Conservation (phyloP, 768 basidiomycete species). For the Serendipita indica region DNA sequence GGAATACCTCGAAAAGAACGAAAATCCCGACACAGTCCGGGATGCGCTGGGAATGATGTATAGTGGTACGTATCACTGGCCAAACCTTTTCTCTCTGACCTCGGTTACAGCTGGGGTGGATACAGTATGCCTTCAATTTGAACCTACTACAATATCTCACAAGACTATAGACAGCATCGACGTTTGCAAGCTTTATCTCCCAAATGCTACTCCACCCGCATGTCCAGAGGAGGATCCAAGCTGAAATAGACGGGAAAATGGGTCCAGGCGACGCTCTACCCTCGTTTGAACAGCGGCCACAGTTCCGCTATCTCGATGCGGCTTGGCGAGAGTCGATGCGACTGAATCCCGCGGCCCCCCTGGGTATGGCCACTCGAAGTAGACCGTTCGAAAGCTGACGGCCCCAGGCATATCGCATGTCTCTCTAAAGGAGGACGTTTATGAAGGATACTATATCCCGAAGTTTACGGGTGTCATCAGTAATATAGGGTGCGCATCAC, state of each 20-base stretch:
- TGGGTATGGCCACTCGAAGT: no score
- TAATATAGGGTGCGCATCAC: not conserved
- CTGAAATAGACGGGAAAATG: not conserved
- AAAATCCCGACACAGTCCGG: not conserved
- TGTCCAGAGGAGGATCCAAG: slow-evolving; percentile 13
- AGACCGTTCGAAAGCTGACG: no score
- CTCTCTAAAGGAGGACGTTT: not conserved
- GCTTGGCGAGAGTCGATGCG: slow-evolving; percentile 2
- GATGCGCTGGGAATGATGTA: not conserved
- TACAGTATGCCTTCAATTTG: not conserved
- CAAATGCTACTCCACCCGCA: slow-evolving; percentile 15
- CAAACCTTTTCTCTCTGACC: not conserved
- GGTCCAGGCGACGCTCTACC: slow-evolving; percentile 12
- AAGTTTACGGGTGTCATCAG: slow-evolving; percentile 2
- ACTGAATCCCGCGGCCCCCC: not conserved
- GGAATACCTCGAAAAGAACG: not conserved
- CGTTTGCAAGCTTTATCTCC: slow-evolving; percentile 14
- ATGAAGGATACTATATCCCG: slow-evolving; percentile 14
- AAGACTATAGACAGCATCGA: slow-evolving; percentile 14
- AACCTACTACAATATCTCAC: not conserved
- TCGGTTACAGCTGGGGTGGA: not conserved
- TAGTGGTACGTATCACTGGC: not conserved
- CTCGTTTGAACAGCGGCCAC: slow-evolving; percentile 3
- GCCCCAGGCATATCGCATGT: not conserved
- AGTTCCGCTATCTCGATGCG: not conserved